Evolutionary conservation across 495 filamentous ascomycete genomes (phyloP), one percentile per base, ranked within the genome.

Genomic region (Xylaria nigripes): DNA sequence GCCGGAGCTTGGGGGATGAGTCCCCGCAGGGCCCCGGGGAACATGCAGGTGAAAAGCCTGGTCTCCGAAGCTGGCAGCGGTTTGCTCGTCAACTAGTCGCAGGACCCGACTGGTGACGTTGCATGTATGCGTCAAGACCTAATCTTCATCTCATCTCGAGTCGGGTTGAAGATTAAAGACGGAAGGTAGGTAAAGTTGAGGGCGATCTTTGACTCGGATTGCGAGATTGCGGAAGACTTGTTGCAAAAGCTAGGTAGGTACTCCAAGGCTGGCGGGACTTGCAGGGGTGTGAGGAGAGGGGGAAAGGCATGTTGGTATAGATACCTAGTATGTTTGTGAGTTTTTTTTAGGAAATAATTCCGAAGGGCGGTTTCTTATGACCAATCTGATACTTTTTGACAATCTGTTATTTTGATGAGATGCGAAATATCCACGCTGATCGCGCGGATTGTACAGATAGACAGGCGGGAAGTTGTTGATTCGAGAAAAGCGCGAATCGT

Each of bases 21-120:
- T 29, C 12, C 19, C 29, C 45, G 6, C 22, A 18, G n/a, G 38
- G 1, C 19, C 34, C 40, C 1, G 29, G 13, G 38, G 8, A 27
- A 3, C 8, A 21, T 24, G 8, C 7, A 25, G 22, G 46, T 5
- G 23, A 6, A 9, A 50, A 42, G 24, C 25, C 53, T 13, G 13
- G 38, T 19, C 38, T 49, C 27, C 36, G 38, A 36, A 32, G 38
- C 2, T 55, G 53, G 53, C 46, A 55, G 18, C 38, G 45, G 10
- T 38, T 50, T 45, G 45, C 44, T 15, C 53, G 38, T 44, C 45
- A 50, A 3, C 9, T 46, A 12, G 29, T 42, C 10, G 45, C 45
- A 18, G 52, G 45, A 1, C 21, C 12, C 15, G 45, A 55, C n/a
- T 55, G 45, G 45, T 43, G 45, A 51, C 22, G 19, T 29, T 38